Evolutionary conservation across 805 yeast genomes (phyloP).

Genomic region (Komagataella kurtzmanii): DNA sequence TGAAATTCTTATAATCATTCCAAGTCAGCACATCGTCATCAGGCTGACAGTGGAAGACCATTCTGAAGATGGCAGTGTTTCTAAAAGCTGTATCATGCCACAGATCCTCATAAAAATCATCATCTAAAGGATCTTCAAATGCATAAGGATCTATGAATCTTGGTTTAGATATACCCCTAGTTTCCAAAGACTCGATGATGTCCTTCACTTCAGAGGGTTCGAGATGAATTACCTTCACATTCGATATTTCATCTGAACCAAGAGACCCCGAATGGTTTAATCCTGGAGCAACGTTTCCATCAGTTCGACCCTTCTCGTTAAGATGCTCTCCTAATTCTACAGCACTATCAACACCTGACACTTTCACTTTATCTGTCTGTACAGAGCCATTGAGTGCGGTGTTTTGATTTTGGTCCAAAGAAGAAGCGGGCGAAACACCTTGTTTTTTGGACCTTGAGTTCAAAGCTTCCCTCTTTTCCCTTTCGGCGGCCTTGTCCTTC

Average conservation of each 20-base stretch:
- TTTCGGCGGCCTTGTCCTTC: constrained; percentile 23
- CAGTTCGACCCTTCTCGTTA: neutral
- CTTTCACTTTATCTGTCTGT: neutral
- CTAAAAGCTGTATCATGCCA: constrained; percentile 78
- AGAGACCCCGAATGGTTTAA: neutral
- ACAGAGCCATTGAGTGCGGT: neutral
- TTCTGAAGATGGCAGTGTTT: constrained; percentile 69
- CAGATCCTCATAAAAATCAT: constrained; percentile 70
- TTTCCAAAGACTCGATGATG: neutral
- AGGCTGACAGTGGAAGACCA: constrained; percentile 90
- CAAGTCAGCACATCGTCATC: constrained; percentile 84
- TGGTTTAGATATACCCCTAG: neutral
- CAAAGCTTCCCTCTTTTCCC: constrained; percentile 17
- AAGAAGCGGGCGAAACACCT: neutral
- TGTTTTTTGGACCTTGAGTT: neutral
- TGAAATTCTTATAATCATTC: constrained; percentile 73
- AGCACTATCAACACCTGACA: neutral
- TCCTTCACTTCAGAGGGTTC: neutral
- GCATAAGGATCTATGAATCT: constrained; percentile 55
- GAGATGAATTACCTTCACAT: neutral
- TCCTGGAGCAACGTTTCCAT: neutral
- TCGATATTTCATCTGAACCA: neutral
- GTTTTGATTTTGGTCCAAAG: neutral
- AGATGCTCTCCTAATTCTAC: neutral
- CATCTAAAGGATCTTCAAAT: constrained; percentile 77